These are phyloP conservation scores for Taphrina betulina DNA, from an alignment of 1,139 yeast species.

Conservation along the genomic window DNA sequence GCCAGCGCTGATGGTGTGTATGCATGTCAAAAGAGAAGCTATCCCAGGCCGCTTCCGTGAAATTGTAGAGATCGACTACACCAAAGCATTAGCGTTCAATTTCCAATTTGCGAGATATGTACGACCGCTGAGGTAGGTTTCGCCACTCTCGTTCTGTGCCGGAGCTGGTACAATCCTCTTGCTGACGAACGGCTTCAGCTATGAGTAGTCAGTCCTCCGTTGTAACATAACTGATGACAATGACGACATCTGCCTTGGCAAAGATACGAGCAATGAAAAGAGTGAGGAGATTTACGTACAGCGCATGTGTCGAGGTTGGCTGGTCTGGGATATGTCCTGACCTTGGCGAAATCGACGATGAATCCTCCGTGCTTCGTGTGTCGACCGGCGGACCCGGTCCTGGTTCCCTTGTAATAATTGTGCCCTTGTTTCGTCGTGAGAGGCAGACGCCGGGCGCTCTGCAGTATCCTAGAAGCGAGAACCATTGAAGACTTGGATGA, in stretches of 20 bases:
- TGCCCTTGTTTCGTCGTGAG: constrained; percentile 84
- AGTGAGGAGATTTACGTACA: neutral
- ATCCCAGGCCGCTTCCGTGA: too few species aligned
- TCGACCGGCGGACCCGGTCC: constrained; percentile 89
- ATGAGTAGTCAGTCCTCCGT: neutral
- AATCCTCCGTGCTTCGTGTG: constrained; percentile 74
- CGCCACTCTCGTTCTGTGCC: constrained; percentile 10
- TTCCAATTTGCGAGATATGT: constrained; percentile 23
- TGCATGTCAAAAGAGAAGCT: too few species aligned
- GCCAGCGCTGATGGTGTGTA: too few species aligned
- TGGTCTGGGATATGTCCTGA: constrained; percentile 88
- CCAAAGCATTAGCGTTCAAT: too few species aligned
- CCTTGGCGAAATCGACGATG: constrained; percentile 76
- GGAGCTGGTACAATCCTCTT: constrained; percentile 6
- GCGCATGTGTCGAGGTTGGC: constrained; percentile 38
- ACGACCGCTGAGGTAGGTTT: constrained; percentile 14
- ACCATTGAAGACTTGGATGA: neutral
- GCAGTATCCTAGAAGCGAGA: constrained; percentile 4
- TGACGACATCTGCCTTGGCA: neutral
- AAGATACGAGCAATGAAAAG: too few species aligned
- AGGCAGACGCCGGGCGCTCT: constrained; percentile 56
- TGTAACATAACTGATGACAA: neutral
- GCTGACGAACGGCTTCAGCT: constrained; percentile 31
- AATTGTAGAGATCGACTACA: too few species aligned
- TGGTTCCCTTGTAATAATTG: constrained; percentile 85